Base-by-base conservation (phyloP, 2,329 filamentous ascomycete species). In the Phyllosticta citribraziliensis region DNA sequence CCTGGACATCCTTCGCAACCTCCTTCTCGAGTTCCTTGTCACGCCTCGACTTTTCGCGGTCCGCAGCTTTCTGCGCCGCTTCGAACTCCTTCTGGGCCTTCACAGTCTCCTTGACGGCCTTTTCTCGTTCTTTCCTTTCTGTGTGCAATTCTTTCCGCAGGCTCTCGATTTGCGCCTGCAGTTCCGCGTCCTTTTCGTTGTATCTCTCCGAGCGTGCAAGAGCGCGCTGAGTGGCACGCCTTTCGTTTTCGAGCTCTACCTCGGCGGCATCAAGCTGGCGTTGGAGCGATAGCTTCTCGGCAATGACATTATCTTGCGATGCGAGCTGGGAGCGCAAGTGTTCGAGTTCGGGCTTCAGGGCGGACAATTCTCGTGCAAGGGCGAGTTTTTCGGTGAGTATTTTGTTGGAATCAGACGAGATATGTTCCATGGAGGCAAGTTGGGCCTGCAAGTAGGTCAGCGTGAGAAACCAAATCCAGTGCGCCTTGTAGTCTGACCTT, bases 181-280 rank as follows among this genome's bases (percentile, higher is more conserved):
- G 68, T 66, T 76, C 77, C 59, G 74, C 77, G 65, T 80, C 79
- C 50, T 76, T 75, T 59, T 79, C 76, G 52, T 75, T 82, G 71
- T 70, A 81, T 70, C 70, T 76, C 55, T 75, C 77, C 66, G 74
- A 71, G 65, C 81, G 80, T 1, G 77, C 76, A 5, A 76, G 67
- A 3, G 81, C 81, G 57, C 86, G 83, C 66, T 86, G 83, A 9
- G 82, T 78, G 2, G 85, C 81, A n/a, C 85, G 83, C 72, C 85
- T 93, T 70, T 94, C 89, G 66, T 88, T 89, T 65, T 92, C 89
- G 2, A 96, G 80, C 67, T 96, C 88, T 52, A 90, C 85, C 72
- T 96, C 88, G 2, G 92, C 74, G 1, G 87, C 85, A 68, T 82
- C 87, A 27, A 96, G 73, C 73, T 94, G 89, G 55, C 88, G 86